A percentile compares a stretch with the other conserved stretches of the same genome.
Evolutionary conservation across 345 rosid species (phyloP).

Genomic region (Kandelia obovata): DNA sequence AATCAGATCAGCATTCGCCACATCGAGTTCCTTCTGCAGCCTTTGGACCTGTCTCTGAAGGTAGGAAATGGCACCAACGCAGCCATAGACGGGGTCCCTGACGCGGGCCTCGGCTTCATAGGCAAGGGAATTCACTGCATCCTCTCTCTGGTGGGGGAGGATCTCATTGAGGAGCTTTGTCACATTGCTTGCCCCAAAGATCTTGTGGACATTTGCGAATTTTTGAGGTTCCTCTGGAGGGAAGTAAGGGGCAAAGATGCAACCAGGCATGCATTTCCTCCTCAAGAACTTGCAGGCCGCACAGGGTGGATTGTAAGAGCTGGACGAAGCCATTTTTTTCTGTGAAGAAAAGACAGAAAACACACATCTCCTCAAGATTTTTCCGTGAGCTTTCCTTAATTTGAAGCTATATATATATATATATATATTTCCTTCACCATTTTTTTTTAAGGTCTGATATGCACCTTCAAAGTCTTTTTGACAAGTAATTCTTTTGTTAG

Average conservation of each 20-base stretch:
- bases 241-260: conserved; percentile 93
- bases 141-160: conserved; percentile 88
- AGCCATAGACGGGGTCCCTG: conserved; percentile 87
- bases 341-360: conserved; percentile 4
- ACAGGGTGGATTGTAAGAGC: conserved; percentile 92
- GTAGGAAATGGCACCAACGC: conserved; percentile 84
- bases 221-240: conserved; percentile 98
- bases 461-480: too few species aligned
- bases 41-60: conserved; percentile 86
- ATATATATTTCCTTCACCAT: too few species aligned
- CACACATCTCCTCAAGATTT: conserved; percentile 14
- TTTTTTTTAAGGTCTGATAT: too few species aligned
- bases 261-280: conserved; percentile 87
- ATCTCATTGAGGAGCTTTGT: conserved; percentile 87
- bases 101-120: conserved; percentile 95
- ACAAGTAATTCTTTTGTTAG: too few species aligned
- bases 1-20: conserved; percentile 73
- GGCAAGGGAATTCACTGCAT: conserved; percentile 89
- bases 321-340: conserved; percentile 51
- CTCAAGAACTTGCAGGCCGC: conserved; percentile 95
- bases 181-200: conserved; percentile 94
- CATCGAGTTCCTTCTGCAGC: conserved; percentile 89
- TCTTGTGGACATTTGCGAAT: conserved; percentile 89
- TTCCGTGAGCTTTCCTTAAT: conserved; percentile 21
- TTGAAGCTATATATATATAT: background rate